Conservation (phyloP, 2,329 filamentous ascomycete genomes). For the Emmonsia crescens region DNA sequence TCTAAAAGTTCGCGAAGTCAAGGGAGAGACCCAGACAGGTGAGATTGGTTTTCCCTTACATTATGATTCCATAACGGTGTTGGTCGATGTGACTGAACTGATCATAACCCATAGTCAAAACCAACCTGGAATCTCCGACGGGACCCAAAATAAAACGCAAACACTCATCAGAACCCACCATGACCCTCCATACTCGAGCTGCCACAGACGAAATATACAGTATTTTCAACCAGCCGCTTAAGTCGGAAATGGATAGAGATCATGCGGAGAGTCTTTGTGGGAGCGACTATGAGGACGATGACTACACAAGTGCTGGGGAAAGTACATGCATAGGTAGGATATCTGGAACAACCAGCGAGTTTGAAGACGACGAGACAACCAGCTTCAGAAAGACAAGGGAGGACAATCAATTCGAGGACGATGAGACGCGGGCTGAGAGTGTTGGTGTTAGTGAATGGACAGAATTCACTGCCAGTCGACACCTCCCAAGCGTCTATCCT, state of each 20-base stretch:
- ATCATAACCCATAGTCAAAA: slow-evolving; percentile 56
- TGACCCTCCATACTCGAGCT: slow-evolving; percentile 92
- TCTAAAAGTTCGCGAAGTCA: slow-evolving; percentile 73
- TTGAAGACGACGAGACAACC: slow-evolving; percentile 48
- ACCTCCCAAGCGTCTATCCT: slow-evolving; percentile 45
- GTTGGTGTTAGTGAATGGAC: slow-evolving; percentile 66
- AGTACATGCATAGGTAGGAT: slow-evolving; percentile 69
- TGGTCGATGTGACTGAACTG: slow-evolving; percentile 5
- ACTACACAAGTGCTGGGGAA: slow-evolving; percentile 78
- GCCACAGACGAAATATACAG: slow-evolving; percentile 97
- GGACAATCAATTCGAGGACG: slow-evolving; percentile 23
- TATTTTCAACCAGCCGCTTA: slow-evolving; percentile 82
- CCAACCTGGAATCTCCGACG: slow-evolving; percentile 82
- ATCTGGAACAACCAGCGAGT: slow-evolving; percentile 52
- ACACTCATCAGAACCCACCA: slow-evolving; percentile 72
- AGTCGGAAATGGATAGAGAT: slow-evolving; percentile 35
- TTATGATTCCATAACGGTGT: neutral
- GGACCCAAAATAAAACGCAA: slow-evolving; percentile 75
- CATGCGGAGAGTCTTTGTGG: slow-evolving; percentile 56
- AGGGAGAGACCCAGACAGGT: slow-evolving; percentile 84
- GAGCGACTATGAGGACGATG: slow-evolving; percentile 54
- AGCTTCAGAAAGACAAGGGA: slow-evolving; percentile 30
- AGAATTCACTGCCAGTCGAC: slow-evolving; percentile 66
- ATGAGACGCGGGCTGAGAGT: slow-evolving; percentile 42
- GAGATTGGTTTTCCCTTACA: slow-evolving; percentile 25